These are phyloP conservation scores for Fusarium nurragi DNA, from an alignment of 2,329 filamentous ascomycete genomes.

Conservation along the genomic window DNA sequence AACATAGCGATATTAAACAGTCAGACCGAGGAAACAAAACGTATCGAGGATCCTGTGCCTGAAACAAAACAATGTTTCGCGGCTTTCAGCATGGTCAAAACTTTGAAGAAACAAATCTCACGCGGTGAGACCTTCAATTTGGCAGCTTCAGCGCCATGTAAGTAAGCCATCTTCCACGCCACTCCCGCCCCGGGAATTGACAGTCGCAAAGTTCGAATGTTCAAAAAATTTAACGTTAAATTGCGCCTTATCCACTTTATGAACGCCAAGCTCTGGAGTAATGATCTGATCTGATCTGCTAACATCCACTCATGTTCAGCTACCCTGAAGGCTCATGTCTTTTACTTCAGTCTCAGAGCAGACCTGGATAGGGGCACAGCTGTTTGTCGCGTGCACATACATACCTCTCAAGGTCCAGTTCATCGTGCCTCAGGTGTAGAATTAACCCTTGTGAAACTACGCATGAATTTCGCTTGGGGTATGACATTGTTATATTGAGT, in stretches of 20 bases:
- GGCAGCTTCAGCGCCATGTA: slow-evolving; percentile 22
- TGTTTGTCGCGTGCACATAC: not conserved
- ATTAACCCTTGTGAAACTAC: too few relatives aligned
- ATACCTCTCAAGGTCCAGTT: too few relatives aligned
- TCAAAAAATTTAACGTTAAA: not conserved
- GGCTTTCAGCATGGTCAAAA: not conserved
- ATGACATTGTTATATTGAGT: not conserved
- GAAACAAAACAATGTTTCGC: not conserved
- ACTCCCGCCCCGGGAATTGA: slow-evolving; percentile 23
- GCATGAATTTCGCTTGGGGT: not conserved
- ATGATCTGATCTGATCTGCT: not conserved
- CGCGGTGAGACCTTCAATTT: not conserved
- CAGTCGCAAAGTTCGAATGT: not conserved
- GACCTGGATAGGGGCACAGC: not conserved
- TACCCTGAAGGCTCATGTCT: slow-evolving; percentile 5
- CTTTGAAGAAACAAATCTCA: not conserved
- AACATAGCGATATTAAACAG: not conserved
- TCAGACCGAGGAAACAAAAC: not conserved
- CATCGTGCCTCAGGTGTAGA: too few relatives aligned
- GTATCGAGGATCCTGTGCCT: not conserved
- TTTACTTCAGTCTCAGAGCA: not conserved
- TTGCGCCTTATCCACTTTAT: not conserved
- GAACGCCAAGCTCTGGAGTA: not conserved
- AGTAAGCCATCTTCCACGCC: slow-evolving; percentile 19
- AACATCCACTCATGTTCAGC: not conserved